Evolutionary conservation across 2,329 filamentous ascomycete species (phyloP).

Genomic region (Verticillium alfalfae): DNA sequence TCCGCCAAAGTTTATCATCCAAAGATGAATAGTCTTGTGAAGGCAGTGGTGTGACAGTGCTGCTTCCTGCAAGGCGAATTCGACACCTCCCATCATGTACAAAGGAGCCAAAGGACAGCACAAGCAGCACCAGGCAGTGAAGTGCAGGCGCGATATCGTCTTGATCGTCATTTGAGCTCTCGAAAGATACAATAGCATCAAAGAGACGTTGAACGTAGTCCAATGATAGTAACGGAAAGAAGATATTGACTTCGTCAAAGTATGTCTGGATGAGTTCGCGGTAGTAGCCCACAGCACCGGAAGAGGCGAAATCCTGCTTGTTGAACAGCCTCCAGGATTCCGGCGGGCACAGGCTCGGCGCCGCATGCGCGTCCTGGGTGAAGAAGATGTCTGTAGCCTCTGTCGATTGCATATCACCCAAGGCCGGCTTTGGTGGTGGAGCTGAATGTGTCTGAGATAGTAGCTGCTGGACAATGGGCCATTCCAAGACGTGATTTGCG

Average conservation of each 20-base stretch:
- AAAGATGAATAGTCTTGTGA: neutral
- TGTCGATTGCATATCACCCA: slow-evolving; percentile 2
- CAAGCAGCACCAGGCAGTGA: slow-evolving; percentile 11
- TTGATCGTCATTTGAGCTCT: neutral
- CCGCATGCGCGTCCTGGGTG: neutral
- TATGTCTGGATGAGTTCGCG: slow-evolving; percentile 12
- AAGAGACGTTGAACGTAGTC: slow-evolving; percentile 1
- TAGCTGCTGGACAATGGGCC: slow-evolving; percentile 15
- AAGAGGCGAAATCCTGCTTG: neutral
- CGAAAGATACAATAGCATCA: neutral
- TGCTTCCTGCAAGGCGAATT: neutral
- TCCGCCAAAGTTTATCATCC: slow-evolving; percentile 14
- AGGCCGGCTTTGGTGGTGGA: neutral
- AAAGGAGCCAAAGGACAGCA: slow-evolving; percentile 10
- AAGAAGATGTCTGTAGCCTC: slow-evolving; percentile 10
- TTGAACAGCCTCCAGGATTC: slow-evolving; percentile 12
- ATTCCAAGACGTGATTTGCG: slow-evolving; percentile 16
- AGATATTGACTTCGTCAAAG: slow-evolving; percentile 19
- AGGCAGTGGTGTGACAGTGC: neutral
- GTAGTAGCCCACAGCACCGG: neutral
- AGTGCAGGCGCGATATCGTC: neutral
- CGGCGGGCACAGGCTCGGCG: neutral
- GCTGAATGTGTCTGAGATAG: slow-evolving; percentile 1
- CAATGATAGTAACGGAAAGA: slow-evolving; percentile 10
- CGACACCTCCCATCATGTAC: slow-evolving; percentile 1